Conservation (phyloP, 208 protist genomes). For the Acanthamoeba sp. region DNA sequence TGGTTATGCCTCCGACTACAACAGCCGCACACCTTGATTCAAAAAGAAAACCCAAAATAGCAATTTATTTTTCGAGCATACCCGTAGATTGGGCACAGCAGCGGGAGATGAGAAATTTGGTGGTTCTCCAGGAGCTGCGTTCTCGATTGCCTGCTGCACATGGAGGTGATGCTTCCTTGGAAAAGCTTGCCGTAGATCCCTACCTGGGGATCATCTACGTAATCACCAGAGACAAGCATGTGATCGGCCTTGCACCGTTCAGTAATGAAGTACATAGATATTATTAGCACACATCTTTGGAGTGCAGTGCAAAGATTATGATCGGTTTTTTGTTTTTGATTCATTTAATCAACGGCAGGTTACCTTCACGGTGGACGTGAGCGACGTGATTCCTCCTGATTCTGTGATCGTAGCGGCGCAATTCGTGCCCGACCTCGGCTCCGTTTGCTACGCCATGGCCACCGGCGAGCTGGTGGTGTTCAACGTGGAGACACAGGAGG, state of each 20-base stretch:
- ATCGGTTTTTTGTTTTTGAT: neutral
- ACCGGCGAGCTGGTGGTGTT: conserved; percentile 53
- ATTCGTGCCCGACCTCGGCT: conserved; percentile 41
- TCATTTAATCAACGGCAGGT: neutral
- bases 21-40: no score
- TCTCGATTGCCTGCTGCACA: neutral
- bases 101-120: conserved; percentile 31
- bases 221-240: conserved; percentile 19
- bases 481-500: conserved; percentile 51
- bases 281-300: no score
- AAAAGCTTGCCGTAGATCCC: conserved; percentile 48
- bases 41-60: no score
- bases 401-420: conserved; percentile 13
- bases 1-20: no score
- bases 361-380: neutral
- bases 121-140: conserved; percentile 27
- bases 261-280: conserved; percentile 62
- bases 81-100: neutral
- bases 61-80: no score
- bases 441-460: conserved; percentile 51
- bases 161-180: neutral
- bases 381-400: conserved; percentile 22
- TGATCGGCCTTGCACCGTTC: conserved; percentile 10
- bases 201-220: conserved; percentile 41
- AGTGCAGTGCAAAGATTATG: neutral